Percentiles rank a stretch among this genome's conserved stretches.
These are phyloP conservation scores for Dalbergia cochinchinensis DNA, from an alignment of 306 rosid species.

Conservation along the genomic window DNA sequence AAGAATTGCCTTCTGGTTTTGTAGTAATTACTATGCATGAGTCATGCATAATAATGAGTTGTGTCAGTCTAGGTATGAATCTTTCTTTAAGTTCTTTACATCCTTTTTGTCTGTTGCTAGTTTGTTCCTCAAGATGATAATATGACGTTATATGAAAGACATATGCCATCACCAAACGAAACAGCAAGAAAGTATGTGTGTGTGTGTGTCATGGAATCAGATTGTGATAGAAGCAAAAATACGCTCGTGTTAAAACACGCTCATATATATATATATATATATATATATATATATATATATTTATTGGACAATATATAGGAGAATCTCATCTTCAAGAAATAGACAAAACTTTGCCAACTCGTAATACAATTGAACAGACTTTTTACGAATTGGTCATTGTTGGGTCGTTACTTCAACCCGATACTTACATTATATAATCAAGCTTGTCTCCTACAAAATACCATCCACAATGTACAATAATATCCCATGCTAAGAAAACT, in stretches of 20 bases:
- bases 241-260: neutral
- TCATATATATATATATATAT: too few species aligned
- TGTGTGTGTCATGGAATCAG: neutral
- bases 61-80: slow-evolving; percentile 11
- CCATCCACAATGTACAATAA: neutral
- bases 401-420: neutral
- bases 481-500: too few species aligned
- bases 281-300: too few species aligned
- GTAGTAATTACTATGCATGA: slow-evolving; percentile 19
- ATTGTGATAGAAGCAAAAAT: slow-evolving; percentile 4
- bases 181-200: neutral
- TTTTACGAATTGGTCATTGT: too few species aligned
- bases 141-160: neutral
- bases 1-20: slow-evolving; percentile 10
- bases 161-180: neutral
- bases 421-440: neutral
- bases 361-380: neutral
- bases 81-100: neutral
- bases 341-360: neutral
- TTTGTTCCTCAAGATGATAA: neutral
- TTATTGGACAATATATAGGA: neutral
- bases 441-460: neutral
- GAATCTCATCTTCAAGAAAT: neutral
- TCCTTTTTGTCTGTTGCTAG: neutral
- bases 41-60: too few species aligned